Conservation (phyloP, 352 stramenopile genomes). For the Paralagenidium karlingii region DNA sequence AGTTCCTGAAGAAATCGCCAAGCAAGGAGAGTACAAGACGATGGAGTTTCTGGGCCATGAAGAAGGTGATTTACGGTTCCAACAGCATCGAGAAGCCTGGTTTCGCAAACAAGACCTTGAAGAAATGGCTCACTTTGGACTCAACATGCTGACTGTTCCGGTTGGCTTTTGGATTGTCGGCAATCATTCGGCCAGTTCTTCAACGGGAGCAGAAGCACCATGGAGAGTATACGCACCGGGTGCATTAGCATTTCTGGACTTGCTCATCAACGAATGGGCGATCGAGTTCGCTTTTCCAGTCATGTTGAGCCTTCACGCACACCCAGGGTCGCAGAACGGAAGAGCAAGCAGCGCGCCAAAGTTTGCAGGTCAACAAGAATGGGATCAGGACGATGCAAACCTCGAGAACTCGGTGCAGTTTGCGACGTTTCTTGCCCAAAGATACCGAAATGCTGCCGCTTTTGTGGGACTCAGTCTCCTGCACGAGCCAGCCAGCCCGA, state of each 20-base stretch:
- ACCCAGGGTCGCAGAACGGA: constrained; percentile 67
- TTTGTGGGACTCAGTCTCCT: constrained; percentile 66
- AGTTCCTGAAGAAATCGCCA: constrained; percentile 32
- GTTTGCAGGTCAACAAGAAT: constrained; percentile 17
- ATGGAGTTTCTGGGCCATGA: constrained; percentile 36
- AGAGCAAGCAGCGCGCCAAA: constrained; percentile 54
- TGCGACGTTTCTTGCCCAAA: constrained; percentile 27
- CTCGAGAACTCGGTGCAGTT: constrained; percentile 56
- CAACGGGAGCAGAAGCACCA: constrained; percentile 1
- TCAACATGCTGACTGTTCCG: constrained; percentile 73
- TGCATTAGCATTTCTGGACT: constrained; percentile 48
- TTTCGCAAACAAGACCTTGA: constrained; percentile 60
- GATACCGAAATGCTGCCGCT: constrained; percentile 22
- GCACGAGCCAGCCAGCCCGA: constrained; percentile 56
- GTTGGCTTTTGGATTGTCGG: constrained; percentile 69
- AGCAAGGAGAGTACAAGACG: constrained; percentile 29
- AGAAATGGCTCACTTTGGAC: constrained; percentile 36
- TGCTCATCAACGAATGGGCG: constrained; percentile 70
- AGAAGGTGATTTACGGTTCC: constrained; percentile 38
- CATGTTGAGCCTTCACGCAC: constrained; percentile 66
- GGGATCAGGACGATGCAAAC: constrained; percentile 38
- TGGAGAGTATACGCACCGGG: constrained; percentile 21
- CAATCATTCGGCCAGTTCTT: constrained; percentile 19
- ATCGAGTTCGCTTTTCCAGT: constrained; percentile 48
- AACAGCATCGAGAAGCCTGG: constrained; percentile 61